Evolutionary conservation across 176 grass and related monocot genomes (phyloP).

Genomic region (Aegilops umbellulata): DNA sequence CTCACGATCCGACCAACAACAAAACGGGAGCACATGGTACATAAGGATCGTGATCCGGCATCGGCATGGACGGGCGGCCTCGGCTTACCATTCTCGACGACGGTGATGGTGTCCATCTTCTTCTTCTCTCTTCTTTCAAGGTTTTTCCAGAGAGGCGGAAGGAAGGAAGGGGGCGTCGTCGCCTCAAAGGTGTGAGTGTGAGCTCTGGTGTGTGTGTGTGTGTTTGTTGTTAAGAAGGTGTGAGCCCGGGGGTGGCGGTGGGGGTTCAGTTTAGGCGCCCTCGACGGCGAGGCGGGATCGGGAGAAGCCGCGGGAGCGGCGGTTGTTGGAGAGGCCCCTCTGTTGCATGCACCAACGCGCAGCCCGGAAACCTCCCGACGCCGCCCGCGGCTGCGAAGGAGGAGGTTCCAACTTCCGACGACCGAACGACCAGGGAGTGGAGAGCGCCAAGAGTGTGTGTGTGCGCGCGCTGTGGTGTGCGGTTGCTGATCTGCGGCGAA

Average conservation of each 20-base stretch:
- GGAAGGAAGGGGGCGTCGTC: no score
- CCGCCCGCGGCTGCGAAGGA: no score
- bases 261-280: conserved; percentile 29
- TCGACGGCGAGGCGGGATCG: conserved; percentile 84
- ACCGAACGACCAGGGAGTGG: background rate
- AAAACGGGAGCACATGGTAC: background rate
- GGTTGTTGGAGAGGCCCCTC: conserved; percentile 61
- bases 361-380: background rate
- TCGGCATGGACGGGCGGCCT: no score
- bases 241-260: no score
- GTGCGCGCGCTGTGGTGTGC: background rate
- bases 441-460: background rate
- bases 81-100: conserved; percentile 34
- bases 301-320: conserved; percentile 95
- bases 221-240: no score
- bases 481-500: conserved; percentile 9
- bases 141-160: background rate
- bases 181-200: no score
- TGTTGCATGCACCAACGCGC: conserved; percentile 42
- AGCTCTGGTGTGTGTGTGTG: no score
- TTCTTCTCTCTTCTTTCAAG: background rate
- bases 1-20: background rate
- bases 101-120: conserved; percentile 45
- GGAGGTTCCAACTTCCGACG: no score
- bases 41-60: conserved; percentile 4